phyloP scores from a whole-genome alignment of 768 basidiomycete genomes.

The Collybia nuda region DNA sequence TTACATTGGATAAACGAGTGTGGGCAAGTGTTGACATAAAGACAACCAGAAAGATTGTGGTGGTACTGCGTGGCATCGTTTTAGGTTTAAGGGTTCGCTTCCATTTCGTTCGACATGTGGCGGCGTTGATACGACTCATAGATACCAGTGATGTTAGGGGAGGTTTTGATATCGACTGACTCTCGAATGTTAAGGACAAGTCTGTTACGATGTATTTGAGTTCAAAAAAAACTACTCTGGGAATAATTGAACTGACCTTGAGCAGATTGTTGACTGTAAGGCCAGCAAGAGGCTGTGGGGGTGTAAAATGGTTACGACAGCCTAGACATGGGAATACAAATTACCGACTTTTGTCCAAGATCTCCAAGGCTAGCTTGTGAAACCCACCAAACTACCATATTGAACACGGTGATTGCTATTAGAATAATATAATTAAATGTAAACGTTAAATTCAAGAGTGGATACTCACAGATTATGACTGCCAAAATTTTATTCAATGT shows the following conservation, averaged over 20 bases:
- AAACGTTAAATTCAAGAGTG: not conserved
- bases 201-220: slow-evolving; percentile 5
- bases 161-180: too few species aligned
- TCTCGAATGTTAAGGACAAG: slow-evolving; percentile 23
- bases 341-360: slow-evolving; percentile 18
- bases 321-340: too few species aligned
- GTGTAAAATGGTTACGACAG: not conserved
- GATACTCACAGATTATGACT: slow-evolving; percentile 23
- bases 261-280: slow-evolving; percentile 25
- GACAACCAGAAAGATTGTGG: too few species aligned
- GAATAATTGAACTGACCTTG: slow-evolving; percentile 14
- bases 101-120: too few species aligned
- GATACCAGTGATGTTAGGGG: too few species aligned
- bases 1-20: too few species aligned
- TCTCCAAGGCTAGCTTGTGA: slow-evolving; percentile 22
- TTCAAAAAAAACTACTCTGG: not conserved
- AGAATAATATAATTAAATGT: not conserved
- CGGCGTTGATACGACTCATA: too few species aligned
- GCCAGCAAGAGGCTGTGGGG: slow-evolving; percentile 14
- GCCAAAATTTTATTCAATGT: not conserved
- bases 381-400: slow-evolving; percentile 23
- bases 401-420: slow-evolving; percentile 21
- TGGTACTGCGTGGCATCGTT: too few species aligned
- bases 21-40: too few species aligned
- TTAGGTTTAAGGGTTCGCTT: too few species aligned